phyloP scores from a whole-genome alignment of 2,329 filamentous ascomycete genomes.

The Aspergillus amoenus region DNA sequence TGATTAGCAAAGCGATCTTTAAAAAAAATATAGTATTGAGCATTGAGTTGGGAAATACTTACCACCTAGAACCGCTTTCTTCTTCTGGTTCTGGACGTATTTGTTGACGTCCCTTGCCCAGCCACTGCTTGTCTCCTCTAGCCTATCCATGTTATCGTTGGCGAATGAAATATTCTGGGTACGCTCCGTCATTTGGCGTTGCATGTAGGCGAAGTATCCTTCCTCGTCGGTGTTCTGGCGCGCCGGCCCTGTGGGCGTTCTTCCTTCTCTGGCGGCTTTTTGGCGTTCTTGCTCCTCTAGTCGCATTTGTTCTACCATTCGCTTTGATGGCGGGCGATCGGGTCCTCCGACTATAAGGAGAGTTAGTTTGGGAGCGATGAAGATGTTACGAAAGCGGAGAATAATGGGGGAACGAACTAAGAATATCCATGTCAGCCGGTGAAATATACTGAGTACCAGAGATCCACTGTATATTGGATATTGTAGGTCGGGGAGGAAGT shows the following conservation, averaged over 20 bases:
- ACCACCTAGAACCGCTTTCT: slow-evolving; percentile 72
- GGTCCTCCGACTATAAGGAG: slow-evolving; percentile 68
- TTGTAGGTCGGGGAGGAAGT: slow-evolving; percentile 81
- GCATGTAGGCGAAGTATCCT: slow-evolving; percentile 74
- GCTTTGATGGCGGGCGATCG: slow-evolving; percentile 82
- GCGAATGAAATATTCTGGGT: slow-evolving; percentile 83
- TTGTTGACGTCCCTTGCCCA: slow-evolving; percentile 90
- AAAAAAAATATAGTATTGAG: background rate
- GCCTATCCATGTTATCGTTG: slow-evolving; percentile 78
- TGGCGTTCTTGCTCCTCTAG: slow-evolving; percentile 65
- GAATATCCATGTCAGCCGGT: slow-evolving; percentile 79
- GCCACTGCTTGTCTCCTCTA: slow-evolving; percentile 76
- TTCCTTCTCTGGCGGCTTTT: slow-evolving; percentile 37
- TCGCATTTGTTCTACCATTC: slow-evolving; percentile 77
- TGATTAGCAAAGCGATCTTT: slow-evolving; percentile 1
- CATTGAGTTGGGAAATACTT: slow-evolving; percentile 21
- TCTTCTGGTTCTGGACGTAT: slow-evolving; percentile 83
- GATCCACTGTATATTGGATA: slow-evolving; percentile 95
- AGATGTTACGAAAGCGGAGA: background rate
- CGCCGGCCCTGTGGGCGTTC: slow-evolving; percentile 24
- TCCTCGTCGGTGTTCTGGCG: slow-evolving; percentile 54
- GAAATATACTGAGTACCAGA: slow-evolving; percentile 90
- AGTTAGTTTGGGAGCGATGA: background rate
- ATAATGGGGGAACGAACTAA: slow-evolving; percentile 52
- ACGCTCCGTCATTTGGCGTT: slow-evolving; percentile 81